Evolutionary conservation across 768 basidiomycete species (phyloP), one percentile per base, ranked within the genome.

Genomic region (Leccinum ochraceum): DNA sequence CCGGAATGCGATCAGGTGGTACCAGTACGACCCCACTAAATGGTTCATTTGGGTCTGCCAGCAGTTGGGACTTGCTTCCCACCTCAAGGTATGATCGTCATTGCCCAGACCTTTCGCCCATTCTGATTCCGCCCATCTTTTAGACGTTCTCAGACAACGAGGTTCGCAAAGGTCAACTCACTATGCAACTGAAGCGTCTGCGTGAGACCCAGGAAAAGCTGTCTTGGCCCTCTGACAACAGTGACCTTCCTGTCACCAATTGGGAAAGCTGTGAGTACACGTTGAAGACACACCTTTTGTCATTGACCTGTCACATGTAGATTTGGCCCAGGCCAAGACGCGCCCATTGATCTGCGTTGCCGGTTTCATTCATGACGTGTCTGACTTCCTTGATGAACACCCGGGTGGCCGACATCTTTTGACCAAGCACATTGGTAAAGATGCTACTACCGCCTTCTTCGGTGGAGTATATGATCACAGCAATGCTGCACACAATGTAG

Each of bases 391-490:
- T 59, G 90, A 94, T 48, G 92, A 96, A 63, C 94, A 97, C 71
- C 95, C 95, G 4, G 94, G 95, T 65, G 95, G 95, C 14, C 85
- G 88, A 3, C 92, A 95, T 69, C 77, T 94, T 28, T 77, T 98
- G 60, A 83, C 86, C 66, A 90, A 91, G 74, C 83, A 89, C 73
- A 90, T 95, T 66, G 95, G 95, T 59, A 91, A 86, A 72, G 95
- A 96, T 68, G 94, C 91, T 3, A 94, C 94, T 3, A 92, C 92
- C 0, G 94, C 94, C 6, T 97, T 96, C 82, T 95, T 96, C 68
- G 95, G 95, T 62, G 92, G 90, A 60, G 88, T 94, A 1, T 93
- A 93, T 69, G 90, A 91, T 65, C 92, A 94, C 69, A 92, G 89
- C 32, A 94, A 94, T 70, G 90, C 91, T 50, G 90, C 92, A 6